These are phyloP conservation scores for Debaryomyces maramus DNA, from an alignment of 805 yeast genomes.

Conservation along the genomic window DNA sequence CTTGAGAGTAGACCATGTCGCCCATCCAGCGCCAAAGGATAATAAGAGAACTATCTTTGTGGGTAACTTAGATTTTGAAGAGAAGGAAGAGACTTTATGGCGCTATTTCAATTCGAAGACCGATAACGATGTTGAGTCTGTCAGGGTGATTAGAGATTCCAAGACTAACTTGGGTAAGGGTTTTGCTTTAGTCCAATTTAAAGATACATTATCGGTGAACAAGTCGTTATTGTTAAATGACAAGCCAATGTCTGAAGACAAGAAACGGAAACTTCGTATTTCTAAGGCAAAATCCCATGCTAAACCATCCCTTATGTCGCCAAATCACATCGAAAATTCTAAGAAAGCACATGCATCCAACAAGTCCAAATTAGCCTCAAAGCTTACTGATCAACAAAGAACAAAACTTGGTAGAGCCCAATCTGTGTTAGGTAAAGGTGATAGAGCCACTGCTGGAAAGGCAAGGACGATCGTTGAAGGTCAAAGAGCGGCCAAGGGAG, in stretches of 20 bases:
- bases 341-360: constrained; percentile 24
- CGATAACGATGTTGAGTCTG: constrained; percentile 69
- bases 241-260: constrained; percentile 49
- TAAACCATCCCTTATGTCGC: constrained; percentile 45
- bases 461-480: constrained; percentile 58
- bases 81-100: constrained; percentile 88
- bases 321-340: constrained; percentile 41
- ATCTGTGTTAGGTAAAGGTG: constrained; percentile 75
- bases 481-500: constrained; percentile 71
- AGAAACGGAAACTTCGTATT: constrained; percentile 69
- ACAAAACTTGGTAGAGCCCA: constrained; percentile 81
- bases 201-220: constrained; percentile 67
- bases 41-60: constrained; percentile 83
- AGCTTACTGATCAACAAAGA: constrained; percentile 64
- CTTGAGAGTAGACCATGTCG: constrained; percentile 86
- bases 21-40: constrained; percentile 86
- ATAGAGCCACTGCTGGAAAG: constrained; percentile 65
- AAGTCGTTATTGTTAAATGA: constrained; percentile 80
- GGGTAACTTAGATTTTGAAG: constrained; percentile 93
- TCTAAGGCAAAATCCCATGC: constrained; percentile 50
- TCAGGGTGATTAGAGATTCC: constrained; percentile 86
- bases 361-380: constrained; percentile 17
- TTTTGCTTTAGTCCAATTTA: constrained; percentile 92
- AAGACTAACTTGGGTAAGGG: constrained; percentile 97
- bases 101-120: constrained; percentile 58